Conservation (phyloP, 441 rosid species). For the Macaranga tanarius region DNA sequence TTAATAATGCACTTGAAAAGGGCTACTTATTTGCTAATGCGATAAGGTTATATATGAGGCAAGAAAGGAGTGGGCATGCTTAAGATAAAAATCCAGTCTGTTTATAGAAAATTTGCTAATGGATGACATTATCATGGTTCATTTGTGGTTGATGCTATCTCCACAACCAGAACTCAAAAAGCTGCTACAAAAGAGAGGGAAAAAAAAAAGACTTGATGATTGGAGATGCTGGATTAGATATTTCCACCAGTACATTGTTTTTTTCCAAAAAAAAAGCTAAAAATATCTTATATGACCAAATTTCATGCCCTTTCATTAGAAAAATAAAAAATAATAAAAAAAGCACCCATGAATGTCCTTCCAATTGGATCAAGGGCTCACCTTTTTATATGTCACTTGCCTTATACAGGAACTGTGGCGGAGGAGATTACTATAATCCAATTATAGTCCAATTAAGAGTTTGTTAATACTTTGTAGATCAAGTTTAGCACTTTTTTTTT, state of each 20-base stretch:
- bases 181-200: slow-evolving; percentile 35
- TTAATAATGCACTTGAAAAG: not conserved
- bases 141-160: slow-evolving; percentile 41
- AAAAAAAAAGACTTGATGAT: slow-evolving; percentile 45
- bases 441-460: not conserved
- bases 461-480: not conserved
- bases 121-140: slow-evolving; percentile 53
- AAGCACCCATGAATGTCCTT: not conserved
- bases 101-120: slow-evolving; percentile 32
- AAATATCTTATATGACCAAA: not conserved
- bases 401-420: not conserved
- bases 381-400: not conserved
- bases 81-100: slow-evolving; percentile 31
- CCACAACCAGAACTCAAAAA: slow-evolving; percentile 38
- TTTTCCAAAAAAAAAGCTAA: not conserved
- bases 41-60: not conserved
- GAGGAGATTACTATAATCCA: not conserved
- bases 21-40: not conserved
- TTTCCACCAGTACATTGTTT: not conserved
- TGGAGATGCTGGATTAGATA: slow-evolving; percentile 37
- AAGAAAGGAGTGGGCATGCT: slow-evolving; percentile 13
- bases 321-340: no score
- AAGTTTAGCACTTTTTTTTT: no score
- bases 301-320: slow-evolving; percentile 1
- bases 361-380: not conserved